Conservation (phyloP, 305 asterid genomes). For the Plantago coronopus region DNA sequence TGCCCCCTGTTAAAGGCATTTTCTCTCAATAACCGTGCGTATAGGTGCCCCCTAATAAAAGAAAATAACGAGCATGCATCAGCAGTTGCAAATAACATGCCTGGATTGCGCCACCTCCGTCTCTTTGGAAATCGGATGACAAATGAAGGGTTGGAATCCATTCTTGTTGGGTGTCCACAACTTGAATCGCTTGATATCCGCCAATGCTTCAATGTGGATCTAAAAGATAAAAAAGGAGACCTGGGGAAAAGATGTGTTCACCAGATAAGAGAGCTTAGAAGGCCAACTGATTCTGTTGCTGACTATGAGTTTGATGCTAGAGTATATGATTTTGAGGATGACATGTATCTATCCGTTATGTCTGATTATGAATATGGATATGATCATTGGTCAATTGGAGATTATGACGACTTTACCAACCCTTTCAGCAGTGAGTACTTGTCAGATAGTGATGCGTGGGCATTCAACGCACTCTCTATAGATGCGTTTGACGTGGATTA, state of each 20-base stretch:
- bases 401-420: slow-evolving; percentile 21
- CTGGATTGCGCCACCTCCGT: slow-evolving; percentile 22
- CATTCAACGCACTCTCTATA: not conserved
- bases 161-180: slow-evolving; percentile 26
- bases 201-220: slow-evolving; percentile 1
- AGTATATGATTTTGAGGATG: not conserved
- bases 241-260: slow-evolving; percentile 14
- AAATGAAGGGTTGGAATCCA: slow-evolving; percentile 26
- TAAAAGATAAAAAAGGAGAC: slow-evolving; percentile 1
- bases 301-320: slow-evolving; percentile 23
- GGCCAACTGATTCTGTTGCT: slow-evolving; percentile 10
- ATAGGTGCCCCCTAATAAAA: not conserved
- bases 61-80: slow-evolving; percentile 21
- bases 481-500: not conserved
- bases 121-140: slow-evolving; percentile 28
- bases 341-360: not conserved
- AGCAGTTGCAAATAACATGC: slow-evolving; percentile 30
- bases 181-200: slow-evolving; percentile 28
- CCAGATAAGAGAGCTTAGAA: slow-evolving; percentile 12
- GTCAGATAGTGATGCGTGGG: not conserved
- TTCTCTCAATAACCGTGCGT: slow-evolving; percentile 12
- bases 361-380: slow-evolving; percentile 21
- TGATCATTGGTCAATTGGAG: slow-evolving; percentile 9
- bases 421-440: not conserved
- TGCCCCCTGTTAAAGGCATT: slow-evolving; percentile 49